Percentiles rank a stretch among this genome's conserved stretches.
Evolutionary conservation across 495 filamentous ascomycete species (phyloP).

Genomic region (Aspergillus bridgeri): DNA sequence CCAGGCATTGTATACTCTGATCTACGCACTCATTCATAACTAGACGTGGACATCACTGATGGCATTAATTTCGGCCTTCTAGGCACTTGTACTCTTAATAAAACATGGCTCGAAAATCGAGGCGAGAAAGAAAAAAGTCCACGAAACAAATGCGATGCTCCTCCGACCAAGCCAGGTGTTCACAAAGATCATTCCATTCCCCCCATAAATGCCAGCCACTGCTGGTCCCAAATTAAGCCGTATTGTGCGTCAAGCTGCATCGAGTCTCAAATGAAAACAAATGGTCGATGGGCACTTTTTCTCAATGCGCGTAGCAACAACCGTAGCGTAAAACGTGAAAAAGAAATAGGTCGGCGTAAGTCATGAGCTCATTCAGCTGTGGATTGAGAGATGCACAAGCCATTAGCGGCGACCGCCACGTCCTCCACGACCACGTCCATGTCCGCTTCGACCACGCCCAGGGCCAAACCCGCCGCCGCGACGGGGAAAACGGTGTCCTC

Average conservation of each 20-base stretch:
- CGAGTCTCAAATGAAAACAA: too few relatives aligned
- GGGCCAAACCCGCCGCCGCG: constrained; percentile 17
- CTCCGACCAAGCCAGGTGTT: background rate
- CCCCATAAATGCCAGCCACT: background rate
- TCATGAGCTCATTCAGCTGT: background rate
- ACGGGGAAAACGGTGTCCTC: constrained; percentile 11
- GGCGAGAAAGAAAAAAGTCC: background rate
- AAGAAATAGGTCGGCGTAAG: background rate
- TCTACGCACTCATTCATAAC: background rate
- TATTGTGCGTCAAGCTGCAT: too few relatives aligned
- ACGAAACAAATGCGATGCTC: background rate
- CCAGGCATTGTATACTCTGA: too few relatives aligned
- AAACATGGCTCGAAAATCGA: background rate
- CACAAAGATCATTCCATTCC: background rate
- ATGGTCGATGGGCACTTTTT: too few relatives aligned
- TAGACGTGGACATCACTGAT: background rate
- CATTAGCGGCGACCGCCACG: constrained; percentile 7
- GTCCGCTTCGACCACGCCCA: constrained; percentile 17
- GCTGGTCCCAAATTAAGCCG: too few relatives aligned
- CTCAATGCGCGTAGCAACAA: background rate
- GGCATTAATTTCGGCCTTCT: background rate
- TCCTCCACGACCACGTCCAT: constrained; percentile 21
- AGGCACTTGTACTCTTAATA: background rate
- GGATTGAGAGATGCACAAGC: background rate
- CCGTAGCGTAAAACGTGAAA: background rate